Evolutionary conservation across 805 yeast species (phyloP).

Genomic region (Starmerella sp.): DNA sequence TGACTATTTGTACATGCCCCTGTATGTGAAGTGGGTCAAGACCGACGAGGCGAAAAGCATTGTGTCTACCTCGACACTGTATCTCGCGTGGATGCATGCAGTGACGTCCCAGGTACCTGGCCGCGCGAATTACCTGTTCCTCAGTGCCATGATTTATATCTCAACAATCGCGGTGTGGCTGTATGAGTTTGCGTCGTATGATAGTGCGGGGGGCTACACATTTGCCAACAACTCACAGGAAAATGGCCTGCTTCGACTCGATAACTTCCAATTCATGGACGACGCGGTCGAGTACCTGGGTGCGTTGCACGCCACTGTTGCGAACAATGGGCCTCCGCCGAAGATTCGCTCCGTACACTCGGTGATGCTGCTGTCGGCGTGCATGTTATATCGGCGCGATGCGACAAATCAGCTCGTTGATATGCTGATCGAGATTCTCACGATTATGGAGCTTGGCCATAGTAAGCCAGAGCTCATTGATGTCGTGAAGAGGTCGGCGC

Average conservation of each 20-base stretch:
- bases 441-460: constrained; percentile 17
- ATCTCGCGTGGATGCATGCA: constrained; percentile 23
- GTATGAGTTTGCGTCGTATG: constrained; percentile 18
- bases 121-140: constrained; percentile 18
- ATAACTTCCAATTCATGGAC: constrained; percentile 21
- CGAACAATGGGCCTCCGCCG: constrained; percentile 7
- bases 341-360: constrained; percentile 9
- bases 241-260: constrained; percentile 10
- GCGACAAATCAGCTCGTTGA: constrained; percentile 16
- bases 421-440: constrained; percentile 18
- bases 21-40: constrained; percentile 24
- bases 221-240: neutral
- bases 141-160: constrained; percentile 25
- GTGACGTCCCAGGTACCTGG: constrained; percentile 19
- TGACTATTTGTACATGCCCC: constrained; percentile 25
- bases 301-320: constrained; percentile 7
- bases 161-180: constrained; percentile 26
- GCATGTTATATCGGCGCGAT: constrained; percentile 20
- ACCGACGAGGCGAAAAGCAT: constrained; percentile 25
- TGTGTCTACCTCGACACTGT: constrained; percentile 24
- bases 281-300: constrained; percentile 23
- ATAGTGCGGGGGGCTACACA: neutral
- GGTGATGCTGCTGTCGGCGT: constrained; percentile 20
- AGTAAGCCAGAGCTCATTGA: constrained; percentile 9
- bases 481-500: constrained; percentile 12